phyloP scores from a whole-genome alignment of 345 rosid species.

The Conringia planisiliqua region DNA sequence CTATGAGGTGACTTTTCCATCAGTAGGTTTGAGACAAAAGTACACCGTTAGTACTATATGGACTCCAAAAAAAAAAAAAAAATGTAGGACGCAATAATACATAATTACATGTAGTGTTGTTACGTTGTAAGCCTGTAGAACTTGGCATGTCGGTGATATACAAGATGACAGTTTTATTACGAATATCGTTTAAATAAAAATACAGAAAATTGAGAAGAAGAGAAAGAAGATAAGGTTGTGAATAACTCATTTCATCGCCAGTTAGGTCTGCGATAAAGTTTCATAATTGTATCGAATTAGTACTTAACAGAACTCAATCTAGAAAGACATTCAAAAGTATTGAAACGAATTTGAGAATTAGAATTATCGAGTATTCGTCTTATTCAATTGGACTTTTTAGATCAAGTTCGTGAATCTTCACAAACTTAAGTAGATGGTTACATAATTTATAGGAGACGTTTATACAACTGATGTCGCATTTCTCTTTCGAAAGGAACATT shows the following conservation, averaged over 20 bases:
- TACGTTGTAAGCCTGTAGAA: not conserved
- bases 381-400: not conserved
- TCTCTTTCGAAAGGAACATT: not conserved
- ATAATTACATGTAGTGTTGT: no score
- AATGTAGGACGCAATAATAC: not conserved
- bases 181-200: not conserved
- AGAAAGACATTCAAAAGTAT: not conserved
- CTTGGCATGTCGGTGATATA: slow-evolving; percentile 3
- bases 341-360: not conserved
- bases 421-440: not conserved
- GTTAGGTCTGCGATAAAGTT: not conserved
- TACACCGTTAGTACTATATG: slow-evolving; percentile 9
- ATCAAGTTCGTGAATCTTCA: not conserved
- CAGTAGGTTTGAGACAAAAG: slow-evolving; percentile 3
- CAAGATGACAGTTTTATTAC: not conserved
- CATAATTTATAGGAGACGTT: not conserved
- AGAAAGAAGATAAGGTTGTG: no score
- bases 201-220: not conserved
- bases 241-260: not conserved
- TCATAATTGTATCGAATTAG: not conserved
- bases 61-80: not conserved
- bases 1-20: not conserved
- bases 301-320: not conserved
- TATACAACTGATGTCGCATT: not conserved
- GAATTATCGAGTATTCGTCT: not conserved